These are phyloP conservation scores for Scheffersomyces parashehatae DNA, from an alignment of 1,139 yeast genomes.

Conservation along the genomic window DNA sequence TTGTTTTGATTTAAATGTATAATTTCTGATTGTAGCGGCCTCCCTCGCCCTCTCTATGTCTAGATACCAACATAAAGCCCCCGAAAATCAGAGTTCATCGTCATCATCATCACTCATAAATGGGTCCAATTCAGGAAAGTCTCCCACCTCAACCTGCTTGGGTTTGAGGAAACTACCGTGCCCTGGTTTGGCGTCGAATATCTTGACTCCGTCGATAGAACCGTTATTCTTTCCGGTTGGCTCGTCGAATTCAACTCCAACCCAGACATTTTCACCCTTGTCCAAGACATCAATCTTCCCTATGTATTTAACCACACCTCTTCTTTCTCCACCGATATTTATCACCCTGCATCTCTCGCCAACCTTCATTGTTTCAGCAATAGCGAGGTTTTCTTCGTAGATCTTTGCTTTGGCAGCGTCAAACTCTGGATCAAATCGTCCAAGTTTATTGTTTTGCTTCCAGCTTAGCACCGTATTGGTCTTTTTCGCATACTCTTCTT, in stretches of 20 bases:
- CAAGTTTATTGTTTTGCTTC: constrained; percentile 68
- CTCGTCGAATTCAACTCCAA: constrained; percentile 51
- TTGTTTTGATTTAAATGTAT: too few relatives aligned
- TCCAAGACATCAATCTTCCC: constrained; percentile 69
- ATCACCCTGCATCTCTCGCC: constrained; percentile 45
- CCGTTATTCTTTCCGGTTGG: constrained; percentile 51
- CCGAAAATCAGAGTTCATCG: constrained; percentile 1
- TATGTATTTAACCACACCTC: constrained; percentile 67
- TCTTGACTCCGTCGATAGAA: constrained; percentile 29
- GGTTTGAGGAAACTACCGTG: constrained; percentile 58
- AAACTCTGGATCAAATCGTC: constrained; percentile 66
- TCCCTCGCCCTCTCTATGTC: too few relatives aligned
- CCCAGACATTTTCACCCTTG: constrained; percentile 41
- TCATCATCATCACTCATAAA: constrained; percentile 44
- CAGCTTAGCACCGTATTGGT: constrained; percentile 69
- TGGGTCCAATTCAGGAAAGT: constrained; percentile 47
- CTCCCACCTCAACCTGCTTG: constrained; percentile 51
- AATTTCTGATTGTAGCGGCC: too few relatives aligned
- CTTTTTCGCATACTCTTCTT: constrained; percentile 65
- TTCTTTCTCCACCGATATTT: constrained; percentile 52
- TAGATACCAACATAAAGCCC: not conserved
- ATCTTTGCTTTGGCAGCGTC: constrained; percentile 26
- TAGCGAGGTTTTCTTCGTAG: constrained; percentile 20
- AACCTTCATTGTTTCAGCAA: constrained; percentile 26
- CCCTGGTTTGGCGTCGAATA: constrained; percentile 37